Evolutionary conservation across 495 filamentous ascomycete genomes (phyloP), one percentile per base, ranked within the genome.

Genomic region (Neurospora africana): DNA sequence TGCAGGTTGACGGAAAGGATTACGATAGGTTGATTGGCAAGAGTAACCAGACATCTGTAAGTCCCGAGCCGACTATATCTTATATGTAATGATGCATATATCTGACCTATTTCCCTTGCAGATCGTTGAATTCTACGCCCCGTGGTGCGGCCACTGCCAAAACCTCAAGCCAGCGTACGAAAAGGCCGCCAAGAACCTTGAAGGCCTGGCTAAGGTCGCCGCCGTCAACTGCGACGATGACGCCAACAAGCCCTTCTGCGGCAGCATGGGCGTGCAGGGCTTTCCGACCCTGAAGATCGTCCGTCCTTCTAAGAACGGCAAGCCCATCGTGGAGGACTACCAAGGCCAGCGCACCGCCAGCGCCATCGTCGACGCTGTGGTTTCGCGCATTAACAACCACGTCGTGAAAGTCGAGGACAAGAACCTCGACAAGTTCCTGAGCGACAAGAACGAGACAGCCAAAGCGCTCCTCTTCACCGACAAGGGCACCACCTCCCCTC

Each of bases 241-340:
- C 47, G 84, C 85, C 69, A 99, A 99, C 85, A 98, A 98, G 81
- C 84, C 86, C 4, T 87, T 98, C 76, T 99, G 95, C 81, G 89
- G 92, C 44, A 81, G 84, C 69, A 93, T 98, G 89, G 95, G 95
- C 67, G 90, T 99, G 30, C 87, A 97, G 83, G 95, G 95, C 53
- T 99, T 98, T 85, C 95, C 95, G 3, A 98, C 95, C 1, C 84
- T 99, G 70, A 99, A 99, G 86, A 95, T 97, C 72, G 88, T 98
- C 74, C 89, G 88, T 47, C 96, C 95, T 0, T 15, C 13, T 4
- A 88, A 88, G 69, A 95, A 94, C 44, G 92, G 93, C 69, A 93
- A 91, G 79, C 95, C 96, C 1, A 84, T 86, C 36, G 91, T 98
- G 5, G 94, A 98, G 81, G 96, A 99, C 80, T 99, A 99, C 82